Conservation (phyloP, 2,329 filamentous ascomycete genomes). For the Trichoderma endophyticum region DNA sequence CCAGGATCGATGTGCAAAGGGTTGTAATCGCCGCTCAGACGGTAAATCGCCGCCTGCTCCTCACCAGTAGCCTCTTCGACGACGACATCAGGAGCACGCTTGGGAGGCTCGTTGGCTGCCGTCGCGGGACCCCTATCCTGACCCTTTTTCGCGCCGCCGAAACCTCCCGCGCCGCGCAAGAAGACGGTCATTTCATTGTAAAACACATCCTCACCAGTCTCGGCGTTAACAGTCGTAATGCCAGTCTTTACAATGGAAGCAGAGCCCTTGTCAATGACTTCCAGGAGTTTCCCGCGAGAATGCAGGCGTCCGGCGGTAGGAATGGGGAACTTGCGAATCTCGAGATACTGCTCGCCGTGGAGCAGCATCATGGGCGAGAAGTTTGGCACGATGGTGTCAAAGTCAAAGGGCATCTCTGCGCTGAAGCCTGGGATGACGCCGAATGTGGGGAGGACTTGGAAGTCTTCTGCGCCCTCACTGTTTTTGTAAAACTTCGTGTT, state of each 20-base stretch:
- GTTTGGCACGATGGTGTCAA: conserved; percentile 85
- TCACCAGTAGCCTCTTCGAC: conserved; percentile 83
- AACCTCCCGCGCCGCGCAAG: conserved; percentile 85
- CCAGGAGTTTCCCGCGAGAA: conserved; percentile 76
- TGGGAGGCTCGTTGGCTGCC: conserved; percentile 72
- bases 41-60: conserved; percentile 91
- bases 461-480: conserved; percentile 79
- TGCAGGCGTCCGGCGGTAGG: conserved; percentile 77
- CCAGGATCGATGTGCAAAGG: conserved; percentile 92
- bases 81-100: conserved; percentile 73
- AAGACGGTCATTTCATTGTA: conserved; percentile 97
- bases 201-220: conserved; percentile 84
- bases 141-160: conserved; percentile 78
- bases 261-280: conserved; percentile 93
- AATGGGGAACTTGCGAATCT: conserved; percentile 87
- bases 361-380: conserved; percentile 98
- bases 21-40: conserved; percentile 91
- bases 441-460: conserved; percentile 92
- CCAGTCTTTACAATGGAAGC: conserved; percentile 80
- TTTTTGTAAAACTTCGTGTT: neutral
- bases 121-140: conserved; percentile 76
- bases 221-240: conserved; percentile 78
- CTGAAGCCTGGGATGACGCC: conserved; percentile 95
- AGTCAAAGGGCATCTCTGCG: conserved; percentile 73
- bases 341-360: conserved; percentile 97